Evolutionary conservation across 495 filamentous ascomycete species (phyloP).

Genomic region (Tetracladium marchalianum): DNA sequence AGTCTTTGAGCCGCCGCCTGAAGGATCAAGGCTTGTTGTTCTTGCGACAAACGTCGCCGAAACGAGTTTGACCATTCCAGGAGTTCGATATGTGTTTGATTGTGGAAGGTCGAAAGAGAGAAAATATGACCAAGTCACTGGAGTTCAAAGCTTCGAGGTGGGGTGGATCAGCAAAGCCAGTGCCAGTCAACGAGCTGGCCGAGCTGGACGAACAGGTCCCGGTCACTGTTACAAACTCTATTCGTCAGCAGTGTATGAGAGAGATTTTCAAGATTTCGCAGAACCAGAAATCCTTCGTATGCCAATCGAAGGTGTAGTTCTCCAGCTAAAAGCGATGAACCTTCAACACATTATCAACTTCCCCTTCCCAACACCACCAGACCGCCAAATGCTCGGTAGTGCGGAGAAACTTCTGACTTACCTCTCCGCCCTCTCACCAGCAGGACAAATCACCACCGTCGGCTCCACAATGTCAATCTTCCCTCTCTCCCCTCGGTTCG

Average conservation of each 20-base stretch:
- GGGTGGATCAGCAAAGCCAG: conserved; percentile 97
- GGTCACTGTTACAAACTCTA: conserved; percentile 94
- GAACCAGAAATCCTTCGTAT: conserved; percentile 85
- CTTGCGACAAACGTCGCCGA: conserved; percentile 96
- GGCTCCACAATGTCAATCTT: conserved; percentile 78
- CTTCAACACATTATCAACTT: conserved; percentile 87
- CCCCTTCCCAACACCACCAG: conserved; percentile 93
- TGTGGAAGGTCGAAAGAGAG: conserved; percentile 87
- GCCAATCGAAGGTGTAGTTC: conserved; percentile 83
- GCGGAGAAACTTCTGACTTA: conserved; percentile 80
- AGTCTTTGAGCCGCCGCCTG: conserved; percentile 85
- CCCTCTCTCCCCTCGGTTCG: conserved; percentile 81
- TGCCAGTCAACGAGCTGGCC: conserved; percentile 83
- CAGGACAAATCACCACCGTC: conserved; percentile 65
- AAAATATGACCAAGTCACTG: conserved; percentile 70
- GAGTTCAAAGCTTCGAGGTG: conserved; percentile 91
- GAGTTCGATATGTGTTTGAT: conserved; percentile 94
- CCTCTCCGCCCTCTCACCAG: conserved; percentile 53
- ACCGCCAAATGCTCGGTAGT: conserved; percentile 65
- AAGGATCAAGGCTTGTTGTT: conserved; percentile 77
- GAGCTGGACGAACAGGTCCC: conserved; percentile 90
- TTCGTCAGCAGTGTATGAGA: conserved; percentile 88
- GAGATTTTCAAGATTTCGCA: conserved; percentile 77
- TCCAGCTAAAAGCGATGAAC: conserved; percentile 94
- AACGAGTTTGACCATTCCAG: conserved; percentile 92